These are phyloP conservation scores for Sarocladium kiliense DNA, from an alignment of 2,329 filamentous ascomycete species.

Conservation along the genomic window DNA sequence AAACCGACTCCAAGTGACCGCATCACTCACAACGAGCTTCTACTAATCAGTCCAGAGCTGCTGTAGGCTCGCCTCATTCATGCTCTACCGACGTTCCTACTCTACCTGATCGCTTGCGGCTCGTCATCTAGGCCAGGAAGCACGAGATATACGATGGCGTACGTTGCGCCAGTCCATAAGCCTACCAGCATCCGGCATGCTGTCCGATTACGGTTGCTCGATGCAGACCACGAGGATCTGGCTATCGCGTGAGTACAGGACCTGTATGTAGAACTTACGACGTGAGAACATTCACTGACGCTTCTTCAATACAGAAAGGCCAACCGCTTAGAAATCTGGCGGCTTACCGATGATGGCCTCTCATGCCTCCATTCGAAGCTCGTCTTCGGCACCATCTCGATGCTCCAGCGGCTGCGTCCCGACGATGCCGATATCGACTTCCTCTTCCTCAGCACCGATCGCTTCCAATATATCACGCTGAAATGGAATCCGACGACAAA, in stretches of 20 bases:
- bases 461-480: constrained; percentile 85
- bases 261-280: constrained; percentile 8
- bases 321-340: constrained; percentile 83
- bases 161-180: constrained; percentile 87
- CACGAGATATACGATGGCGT: constrained; percentile 62
- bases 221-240: constrained; percentile 70
- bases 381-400: constrained; percentile 80
- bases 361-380: constrained; percentile 61
- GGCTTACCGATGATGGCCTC: constrained; percentile 58
- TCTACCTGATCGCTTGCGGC: neutral
- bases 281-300: too few relatives aligned
- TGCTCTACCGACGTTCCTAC: neutral
- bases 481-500: constrained; percentile 65
- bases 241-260: constrained; percentile 69
- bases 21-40: neutral
- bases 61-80: neutral
- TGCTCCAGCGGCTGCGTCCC: constrained; percentile 76
- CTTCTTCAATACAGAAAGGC: constrained; percentile 76
- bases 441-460: constrained; percentile 87
- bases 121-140: neutral
- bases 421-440: constrained; percentile 71
- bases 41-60: neutral
- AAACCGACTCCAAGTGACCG: constrained; percentile 1
- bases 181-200: constrained; percentile 90
- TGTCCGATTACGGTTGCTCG: constrained; percentile 71